Evolutionary conservation across 1,284 basidiomycete genomes (phyloP).

Genomic region (Malassezia arunalokei): DNA sequence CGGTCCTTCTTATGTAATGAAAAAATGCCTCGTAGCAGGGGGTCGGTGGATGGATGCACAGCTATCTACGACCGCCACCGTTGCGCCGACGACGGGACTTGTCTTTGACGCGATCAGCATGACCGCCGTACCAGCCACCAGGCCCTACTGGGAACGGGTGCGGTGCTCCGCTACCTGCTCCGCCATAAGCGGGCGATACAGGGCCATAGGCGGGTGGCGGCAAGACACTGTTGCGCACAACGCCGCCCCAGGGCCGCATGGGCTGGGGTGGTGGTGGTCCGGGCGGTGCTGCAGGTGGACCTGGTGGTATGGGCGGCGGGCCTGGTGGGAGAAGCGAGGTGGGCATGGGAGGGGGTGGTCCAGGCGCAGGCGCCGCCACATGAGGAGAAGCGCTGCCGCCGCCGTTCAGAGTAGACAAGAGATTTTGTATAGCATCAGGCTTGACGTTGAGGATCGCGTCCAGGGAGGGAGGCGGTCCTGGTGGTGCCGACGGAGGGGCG

Average conservation of each 20-base stretch:
- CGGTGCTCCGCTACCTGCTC: not conserved
- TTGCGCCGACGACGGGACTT: not conserved
- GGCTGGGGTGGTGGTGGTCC: constrained; percentile 1
- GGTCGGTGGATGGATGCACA: not conserved
- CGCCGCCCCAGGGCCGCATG: constrained; percentile 12
- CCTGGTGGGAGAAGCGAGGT: not conserved
- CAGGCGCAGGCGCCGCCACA: not conserved
- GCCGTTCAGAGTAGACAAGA: constrained; percentile 8
- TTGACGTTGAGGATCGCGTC: constrained; percentile 16
- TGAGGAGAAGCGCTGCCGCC: not conserved
- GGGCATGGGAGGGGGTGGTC: not conserved
- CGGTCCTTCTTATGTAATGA: too few species aligned
- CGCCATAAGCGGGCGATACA: not conserved
- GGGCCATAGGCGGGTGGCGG: not conserved
- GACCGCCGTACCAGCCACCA: constrained; percentile 17
- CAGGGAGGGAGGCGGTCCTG: constrained; percentile 4
- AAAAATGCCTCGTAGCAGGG: too few species aligned
- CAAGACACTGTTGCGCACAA: not conserved
- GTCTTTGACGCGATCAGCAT: not conserved
- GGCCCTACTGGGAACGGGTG: constrained; percentile 2
- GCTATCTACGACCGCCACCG: constrained; percentile 2
- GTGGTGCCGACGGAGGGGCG: not conserved
- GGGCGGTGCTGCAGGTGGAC: not conserved
- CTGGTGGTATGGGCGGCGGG: not conserved
- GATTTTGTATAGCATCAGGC: constrained; percentile 14